A percentile compares a stretch with the other conserved stretches of the same genome.
phyloP scores from a whole-genome alignment of 169 alveolate genomes.

The Eimeria acervulina region DNA sequence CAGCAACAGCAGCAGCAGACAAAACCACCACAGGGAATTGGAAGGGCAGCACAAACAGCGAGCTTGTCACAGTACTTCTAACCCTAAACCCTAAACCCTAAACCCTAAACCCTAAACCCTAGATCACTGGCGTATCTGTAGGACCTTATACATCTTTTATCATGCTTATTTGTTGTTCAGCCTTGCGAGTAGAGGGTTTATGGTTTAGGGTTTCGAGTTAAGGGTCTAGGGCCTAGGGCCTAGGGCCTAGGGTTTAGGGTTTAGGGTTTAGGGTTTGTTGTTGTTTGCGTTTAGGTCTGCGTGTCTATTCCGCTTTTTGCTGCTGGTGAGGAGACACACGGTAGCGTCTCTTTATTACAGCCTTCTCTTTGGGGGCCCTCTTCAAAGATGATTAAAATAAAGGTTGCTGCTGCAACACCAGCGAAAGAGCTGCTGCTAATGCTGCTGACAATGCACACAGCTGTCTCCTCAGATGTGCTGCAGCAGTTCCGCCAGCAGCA shows the following conservation, averaged over 20 bases:
- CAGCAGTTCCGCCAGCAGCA: background rate
- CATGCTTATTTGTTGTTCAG: background rate
- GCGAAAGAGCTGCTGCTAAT: background rate
- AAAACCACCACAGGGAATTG: background rate
- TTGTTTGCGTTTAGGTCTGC: background rate
- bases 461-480: background rate
- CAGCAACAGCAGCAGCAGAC: background rate
- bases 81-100: slow-evolving; percentile 24
- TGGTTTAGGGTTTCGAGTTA: background rate
- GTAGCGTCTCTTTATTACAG: background rate
- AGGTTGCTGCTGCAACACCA: background rate
- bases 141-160: background rate
- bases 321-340: background rate
- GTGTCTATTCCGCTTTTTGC: background rate
- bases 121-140: background rate
- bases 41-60: background rate
- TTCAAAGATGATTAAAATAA: background rate
- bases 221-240: background rate
- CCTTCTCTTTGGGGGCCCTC: background rate
- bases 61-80: background rate
- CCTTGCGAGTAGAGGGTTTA: background rate
- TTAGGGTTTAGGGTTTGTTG: background rate
- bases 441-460: background rate
- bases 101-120: slow-evolving; percentile 38
- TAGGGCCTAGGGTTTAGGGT: slow-evolving; percentile 12